Conservation (phyloP, 73 alveolate species). For the Uronychia binucleata region DNA sequence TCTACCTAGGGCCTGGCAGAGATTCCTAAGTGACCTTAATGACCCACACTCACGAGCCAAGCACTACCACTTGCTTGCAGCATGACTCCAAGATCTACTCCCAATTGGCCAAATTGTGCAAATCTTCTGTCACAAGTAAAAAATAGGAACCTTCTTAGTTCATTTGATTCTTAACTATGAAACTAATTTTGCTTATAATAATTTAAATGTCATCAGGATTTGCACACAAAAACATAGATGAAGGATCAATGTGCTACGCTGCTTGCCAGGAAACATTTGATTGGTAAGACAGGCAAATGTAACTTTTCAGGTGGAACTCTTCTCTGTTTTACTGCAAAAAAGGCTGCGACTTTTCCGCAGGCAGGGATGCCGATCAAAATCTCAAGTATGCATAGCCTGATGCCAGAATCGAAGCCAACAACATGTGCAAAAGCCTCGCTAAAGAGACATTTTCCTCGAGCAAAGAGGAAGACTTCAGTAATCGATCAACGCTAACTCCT, state of each 20-base stretch:
- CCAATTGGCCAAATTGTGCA: background rate
- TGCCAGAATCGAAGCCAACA: conserved; percentile 72
- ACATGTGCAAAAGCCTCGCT: conserved; percentile 89
- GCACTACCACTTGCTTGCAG: too few species aligned
- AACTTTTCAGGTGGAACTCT: conserved; percentile 42
- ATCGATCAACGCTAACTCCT: background rate
- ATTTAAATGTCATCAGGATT: conserved; percentile 56
- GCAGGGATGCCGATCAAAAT: conserved; percentile 76
- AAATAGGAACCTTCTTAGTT: too few species aligned
- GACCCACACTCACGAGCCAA: too few species aligned
- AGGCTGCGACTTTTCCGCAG: conserved; percentile 88
- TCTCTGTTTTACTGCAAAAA: conserved; percentile 74
- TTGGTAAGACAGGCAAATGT: conserved; percentile 16
- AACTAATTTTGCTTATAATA: background rate
- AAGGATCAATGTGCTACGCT: conserved; percentile 77
- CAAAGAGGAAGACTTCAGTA: conserved; percentile 44
- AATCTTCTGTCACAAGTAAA: background rate
- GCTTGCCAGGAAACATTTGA: conserved; percentile 80
- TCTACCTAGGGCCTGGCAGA: too few species aligned
- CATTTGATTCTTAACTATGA: background rate
- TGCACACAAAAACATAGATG: conserved; percentile 55
- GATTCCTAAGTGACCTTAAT: too few species aligned
- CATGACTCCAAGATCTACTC: background rate
- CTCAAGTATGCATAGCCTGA: conserved; percentile 51
- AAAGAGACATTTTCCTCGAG: conserved; percentile 17